phyloP scores from a whole-genome alignment of 176 grass and related monocot species.

The Oryza australiensis region DNA sequence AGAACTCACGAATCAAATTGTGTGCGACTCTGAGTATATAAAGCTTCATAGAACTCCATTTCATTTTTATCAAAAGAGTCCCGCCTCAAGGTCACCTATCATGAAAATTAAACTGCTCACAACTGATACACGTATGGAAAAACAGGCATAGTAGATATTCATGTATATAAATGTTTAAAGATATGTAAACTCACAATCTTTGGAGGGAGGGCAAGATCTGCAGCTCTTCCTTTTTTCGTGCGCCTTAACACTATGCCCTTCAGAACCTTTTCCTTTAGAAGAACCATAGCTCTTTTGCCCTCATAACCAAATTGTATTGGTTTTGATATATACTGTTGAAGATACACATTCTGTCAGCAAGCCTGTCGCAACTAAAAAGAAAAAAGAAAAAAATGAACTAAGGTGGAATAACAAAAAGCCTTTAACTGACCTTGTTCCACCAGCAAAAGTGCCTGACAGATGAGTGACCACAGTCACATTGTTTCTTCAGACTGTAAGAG shows the following conservation, averaged over 20 bases:
- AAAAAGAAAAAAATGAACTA: neutral
- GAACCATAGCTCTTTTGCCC: slow-evolving; percentile 65
- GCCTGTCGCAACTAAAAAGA: neutral
- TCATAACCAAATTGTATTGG: slow-evolving; percentile 55
- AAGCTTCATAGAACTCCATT: slow-evolving; percentile 93
- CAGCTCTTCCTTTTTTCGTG: slow-evolving; percentile 87
- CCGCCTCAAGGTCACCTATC: slow-evolving; percentile 82
- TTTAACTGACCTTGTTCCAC: slow-evolving; percentile 86
- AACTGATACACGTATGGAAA: neutral
- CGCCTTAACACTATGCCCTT: slow-evolving; percentile 89
- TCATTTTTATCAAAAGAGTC: slow-evolving; percentile 82
- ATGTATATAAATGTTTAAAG: slow-evolving; percentile 16
- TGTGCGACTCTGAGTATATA: slow-evolving; percentile 85
- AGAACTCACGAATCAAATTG: slow-evolving; percentile 93
- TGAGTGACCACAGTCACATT: slow-evolving; percentile 81
- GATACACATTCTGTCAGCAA: slow-evolving; percentile 29
- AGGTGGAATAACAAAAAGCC: neutral
- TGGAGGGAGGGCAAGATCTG: slow-evolving; percentile 90
- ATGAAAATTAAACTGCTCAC: slow-evolving; percentile 24
- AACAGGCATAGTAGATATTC: neutral
- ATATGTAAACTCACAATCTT: slow-evolving; percentile 61
- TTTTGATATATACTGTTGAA: slow-evolving; percentile 67
- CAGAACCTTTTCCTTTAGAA: slow-evolving; percentile 81
- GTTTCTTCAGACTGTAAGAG: slow-evolving; percentile 60
- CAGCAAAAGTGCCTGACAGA: slow-evolving; percentile 92